A percentile compares a stretch with the other conserved stretches of the same genome.
phyloP scores from a whole-genome alignment of 768 basidiomycete species.

The Russula griseocarnosa region DNA sequence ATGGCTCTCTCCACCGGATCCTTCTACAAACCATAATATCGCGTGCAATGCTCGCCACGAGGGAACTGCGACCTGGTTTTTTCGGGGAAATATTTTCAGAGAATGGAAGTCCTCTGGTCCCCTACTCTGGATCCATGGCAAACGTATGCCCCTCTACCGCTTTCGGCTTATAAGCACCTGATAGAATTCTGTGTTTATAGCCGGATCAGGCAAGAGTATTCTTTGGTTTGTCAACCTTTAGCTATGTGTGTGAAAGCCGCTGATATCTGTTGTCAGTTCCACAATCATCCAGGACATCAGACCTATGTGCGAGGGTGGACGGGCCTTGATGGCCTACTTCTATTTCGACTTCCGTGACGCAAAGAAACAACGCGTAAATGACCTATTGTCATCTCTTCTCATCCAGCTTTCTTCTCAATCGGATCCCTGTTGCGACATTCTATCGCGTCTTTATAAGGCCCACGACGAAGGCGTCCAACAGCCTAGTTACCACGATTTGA shows the following conservation, averaged over 20 bases:
- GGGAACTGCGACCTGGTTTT: background rate
- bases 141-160: background rate
- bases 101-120: background rate
- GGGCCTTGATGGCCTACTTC: background rate
- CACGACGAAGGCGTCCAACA: background rate
- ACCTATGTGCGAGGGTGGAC: background rate
- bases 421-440: background rate
- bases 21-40: conserved; percentile 2
- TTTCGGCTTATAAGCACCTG: background rate
- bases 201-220: background rate
- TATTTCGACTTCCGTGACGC: background rate
- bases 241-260: background rate
- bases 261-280: background rate
- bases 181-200: background rate
- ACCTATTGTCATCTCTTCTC: background rate
- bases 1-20: conserved; percentile 8
- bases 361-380: background rate
- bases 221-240: background rate
- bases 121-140: background rate
- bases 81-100: background rate
- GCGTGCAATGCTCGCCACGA: background rate
- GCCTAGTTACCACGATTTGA: background rate
- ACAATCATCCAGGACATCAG: background rate
- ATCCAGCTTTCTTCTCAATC: background rate
- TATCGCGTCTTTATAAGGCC: background rate